Evolutionary conservation across 2,329 filamentous ascomycete species (phyloP), one percentile per base, ranked within the genome.

Genomic region (Ophiostoma ips): DNA sequence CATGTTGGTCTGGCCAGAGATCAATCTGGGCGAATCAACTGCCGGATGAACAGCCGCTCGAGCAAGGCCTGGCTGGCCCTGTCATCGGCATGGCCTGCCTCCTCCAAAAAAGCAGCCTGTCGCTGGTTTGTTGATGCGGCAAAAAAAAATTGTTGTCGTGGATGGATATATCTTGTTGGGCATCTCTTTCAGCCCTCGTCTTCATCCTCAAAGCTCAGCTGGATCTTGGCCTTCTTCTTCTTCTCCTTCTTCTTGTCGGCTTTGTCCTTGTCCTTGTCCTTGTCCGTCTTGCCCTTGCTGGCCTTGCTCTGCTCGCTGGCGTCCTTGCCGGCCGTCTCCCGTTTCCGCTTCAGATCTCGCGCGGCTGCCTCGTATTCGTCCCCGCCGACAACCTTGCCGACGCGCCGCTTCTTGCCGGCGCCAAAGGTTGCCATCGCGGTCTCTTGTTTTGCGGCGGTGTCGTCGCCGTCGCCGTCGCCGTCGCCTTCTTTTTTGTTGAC

Each of bases 141-240:
- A n/a, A n/a, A n/a, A n/a, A n/a, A n/a, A n/a, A 28, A 28, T 28
- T 28, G n/a, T 28, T 28, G 24, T 28, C 24, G 24, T 28, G 24
- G 24, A 4, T n/a, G n/a, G n/a, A n/a, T n/a, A n/a, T 8, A 28
- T 8, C 24, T 28, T 28, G 24, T 28, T 28, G 24, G 5, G 8
- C 24, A 5, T 16, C 15, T 43, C 12, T 10, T 18, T 11, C n/a
- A 12, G 15, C 40, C 64, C 64, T 64, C 69, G 33, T 78, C 75
- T 16, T 81, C 77, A 51, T 81, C 74, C 24, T 76, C 76, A 60
- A 83, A 83, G 62, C 79, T 83, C 43, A 83, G 66, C 66, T 83
- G 83, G 53, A 83, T 76, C 66, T 81, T 82, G 63, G 77, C 77
- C 5, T 68, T 65, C 63, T 74, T 74, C 61, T 79, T 78, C 61